These are phyloP conservation scores for Tetrapisispora pingtungensis DNA, from an alignment of 805 yeast genomes.

Conservation along the genomic window DNA sequence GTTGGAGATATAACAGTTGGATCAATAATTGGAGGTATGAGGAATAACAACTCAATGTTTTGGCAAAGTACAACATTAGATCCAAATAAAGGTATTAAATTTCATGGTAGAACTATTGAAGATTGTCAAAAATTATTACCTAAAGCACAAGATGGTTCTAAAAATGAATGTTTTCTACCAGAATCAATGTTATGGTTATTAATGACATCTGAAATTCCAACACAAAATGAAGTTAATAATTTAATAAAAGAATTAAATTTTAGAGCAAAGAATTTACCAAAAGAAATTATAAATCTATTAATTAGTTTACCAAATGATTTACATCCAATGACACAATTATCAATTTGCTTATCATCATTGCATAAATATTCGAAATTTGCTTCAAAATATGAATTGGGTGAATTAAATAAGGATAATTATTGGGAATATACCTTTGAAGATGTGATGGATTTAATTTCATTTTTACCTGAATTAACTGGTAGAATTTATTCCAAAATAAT, in stretches of 20 bases:
- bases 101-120: constrained; percentile 67
- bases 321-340: constrained; percentile 79
- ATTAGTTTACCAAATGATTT: constrained; percentile 55
- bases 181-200: constrained; percentile 72
- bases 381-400: constrained; percentile 59
- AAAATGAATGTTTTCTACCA: constrained; percentile 56
- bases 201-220: constrained; percentile 64
- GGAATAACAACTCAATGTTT: constrained; percentile 62
- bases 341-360: constrained; percentile 65
- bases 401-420: constrained; percentile 52
- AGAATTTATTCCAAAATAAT: constrained; percentile 59
- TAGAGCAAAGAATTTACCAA: constrained; percentile 47
- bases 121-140: constrained; percentile 63
- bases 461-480: constrained; percentile 66
- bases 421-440: constrained; percentile 74
- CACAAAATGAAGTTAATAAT: constrained; percentile 45
- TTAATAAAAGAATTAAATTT: constrained; percentile 54
- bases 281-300: constrained; percentile 47
- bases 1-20: constrained; percentile 40
- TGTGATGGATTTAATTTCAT: constrained; percentile 56
- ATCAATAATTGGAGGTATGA: constrained; percentile 59
- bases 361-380: constrained; percentile 66
- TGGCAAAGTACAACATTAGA: constrained; percentile 79
- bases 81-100: constrained; percentile 65
- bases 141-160: constrained; percentile 27